Evolutionary conservation across 2,329 filamentous ascomycete genomes (phyloP).

Genomic region (Plectosphaerella sp.): DNA sequence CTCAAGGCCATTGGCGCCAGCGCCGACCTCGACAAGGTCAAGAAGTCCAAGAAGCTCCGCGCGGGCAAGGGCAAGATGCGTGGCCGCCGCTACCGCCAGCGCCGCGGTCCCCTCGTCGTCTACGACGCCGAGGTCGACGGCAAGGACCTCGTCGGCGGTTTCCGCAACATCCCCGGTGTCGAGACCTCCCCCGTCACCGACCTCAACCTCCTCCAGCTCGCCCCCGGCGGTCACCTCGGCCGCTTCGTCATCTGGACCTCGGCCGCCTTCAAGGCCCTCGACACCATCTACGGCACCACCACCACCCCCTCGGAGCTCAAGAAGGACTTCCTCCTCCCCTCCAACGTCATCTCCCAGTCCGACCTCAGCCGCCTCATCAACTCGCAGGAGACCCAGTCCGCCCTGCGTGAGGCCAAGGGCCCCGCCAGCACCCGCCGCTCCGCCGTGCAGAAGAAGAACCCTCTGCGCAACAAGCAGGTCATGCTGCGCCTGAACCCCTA

Average conservation of each 20-base stretch:
- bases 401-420: slow-evolving; percentile 88
- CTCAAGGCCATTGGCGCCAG: slow-evolving; percentile 89
- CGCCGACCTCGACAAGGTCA: slow-evolving; percentile 90
- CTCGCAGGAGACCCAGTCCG: slow-evolving; percentile 96
- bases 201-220: slow-evolving; percentile 98
- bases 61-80: slow-evolving; percentile 99
- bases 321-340: slow-evolving; percentile 98
- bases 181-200: slow-evolving; percentile 93
- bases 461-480: slow-evolving; percentile 97
- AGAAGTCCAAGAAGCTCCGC: slow-evolving; percentile 92
- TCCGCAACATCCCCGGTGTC: slow-evolving; percentile 98
- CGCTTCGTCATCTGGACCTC: slow-evolving; percentile 99
- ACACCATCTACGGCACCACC: slow-evolving; percentile 94
- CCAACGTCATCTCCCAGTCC: slow-evolving; percentile 87
- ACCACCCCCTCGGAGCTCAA: slow-evolving; percentile 86
- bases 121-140: slow-evolving; percentile 95
- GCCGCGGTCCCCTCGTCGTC: slow-evolving; percentile 95
- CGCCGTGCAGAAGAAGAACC: slow-evolving; percentile 99
- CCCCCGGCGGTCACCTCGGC: slow-evolving; percentile 96
- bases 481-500: slow-evolving; percentile 98
- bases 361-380: slow-evolving; percentile 98
- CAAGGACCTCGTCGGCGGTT: slow-evolving; percentile 87
- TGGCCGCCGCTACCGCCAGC: slow-evolving; percentile 93
- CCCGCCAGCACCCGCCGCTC: slow-evolving; percentile 84
- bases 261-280: slow-evolving; percentile 90